These are phyloP conservation scores for Leccinum insolens DNA, from an alignment of 1,284 basidiomycete species.

Conservation along the genomic window DNA sequence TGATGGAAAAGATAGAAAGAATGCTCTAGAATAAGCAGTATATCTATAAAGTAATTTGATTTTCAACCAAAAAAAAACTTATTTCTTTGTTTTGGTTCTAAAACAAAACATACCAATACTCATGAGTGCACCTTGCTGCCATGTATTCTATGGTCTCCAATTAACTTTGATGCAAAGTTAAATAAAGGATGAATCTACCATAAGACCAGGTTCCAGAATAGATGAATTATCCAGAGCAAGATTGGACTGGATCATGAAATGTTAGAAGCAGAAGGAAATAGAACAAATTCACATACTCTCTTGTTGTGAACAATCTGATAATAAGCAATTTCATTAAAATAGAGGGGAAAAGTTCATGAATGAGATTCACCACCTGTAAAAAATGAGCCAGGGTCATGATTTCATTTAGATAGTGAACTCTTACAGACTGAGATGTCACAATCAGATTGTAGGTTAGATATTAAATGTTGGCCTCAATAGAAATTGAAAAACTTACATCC, in stretches of 20 bases:
- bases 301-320: neutral
- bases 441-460: neutral
- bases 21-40: neutral
- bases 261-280: neutral
- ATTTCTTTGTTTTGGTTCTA: no score
- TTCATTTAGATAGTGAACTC: neutral
- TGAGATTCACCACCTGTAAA: neutral
- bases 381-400: neutral
- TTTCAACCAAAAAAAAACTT: no score
- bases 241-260: neutral
- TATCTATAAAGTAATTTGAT: neutral
- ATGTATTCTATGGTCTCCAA: neutral
- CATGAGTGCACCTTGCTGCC: neutral
- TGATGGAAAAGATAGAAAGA: neutral
- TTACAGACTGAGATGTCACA: neutral
- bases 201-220: neutral
- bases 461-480: neutral
- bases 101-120: neutral
- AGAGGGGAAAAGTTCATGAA: neutral
- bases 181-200: neutral
- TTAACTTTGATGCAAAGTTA: neutral
- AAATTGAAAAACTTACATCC: neutral
- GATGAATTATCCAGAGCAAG: rapidly evolving
- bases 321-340: neutral
- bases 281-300: neutral